Base-by-base conservation (phyloP, 164 flowering plant species). In the Vitis amurensis region DNA sequence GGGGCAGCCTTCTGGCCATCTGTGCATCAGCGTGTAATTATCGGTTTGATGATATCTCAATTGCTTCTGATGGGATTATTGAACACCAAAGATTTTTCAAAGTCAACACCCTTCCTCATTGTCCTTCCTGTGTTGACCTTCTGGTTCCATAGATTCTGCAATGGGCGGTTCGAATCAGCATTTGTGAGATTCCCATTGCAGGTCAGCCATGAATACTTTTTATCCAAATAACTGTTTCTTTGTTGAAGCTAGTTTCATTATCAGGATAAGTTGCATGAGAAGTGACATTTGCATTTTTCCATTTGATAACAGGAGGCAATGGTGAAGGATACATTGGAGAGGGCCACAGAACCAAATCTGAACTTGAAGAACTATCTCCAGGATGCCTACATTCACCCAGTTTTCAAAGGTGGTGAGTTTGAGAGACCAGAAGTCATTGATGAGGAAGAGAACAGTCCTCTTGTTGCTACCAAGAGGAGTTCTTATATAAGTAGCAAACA, bases 1-100 rank as follows among this genome's bases (percentile, higher is more conserved):
- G 97, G 79, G 10, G 96, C 96, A 50, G 69, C 87, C 66, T 92
- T 82, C 78, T 92, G 96, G 96, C 97, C 97, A 48, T 89, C 89
- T 76, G 96, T 92, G 63, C 94, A 92, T 57, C 70, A 78, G 8
- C 88, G 94, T 11, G 13, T 91, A 44, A 78, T 91, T 12, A 77
- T 70, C 30, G 79, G 86, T 58, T 52, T 89, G 73, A 48, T 91
- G n/a, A 87, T 92, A 67, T 80, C 97, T 48, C 97, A 92, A 67
- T 75, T 92, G 62, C 82, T 89, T n/a, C 78, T 91, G 16, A 72
- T 92, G 83, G 97, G 97, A 66, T 70, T 92, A 74, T 51, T 92
- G 75, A 88, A 91, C 77, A 86, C 95, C 50, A 83, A 78, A 77
- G 68, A 58, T 6, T 75, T 74, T 15, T 44, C 50, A 19, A 65